phyloP scores from a whole-genome alignment of 768 basidiomycete genomes.

The Mrakia hoshinonis region DNA sequence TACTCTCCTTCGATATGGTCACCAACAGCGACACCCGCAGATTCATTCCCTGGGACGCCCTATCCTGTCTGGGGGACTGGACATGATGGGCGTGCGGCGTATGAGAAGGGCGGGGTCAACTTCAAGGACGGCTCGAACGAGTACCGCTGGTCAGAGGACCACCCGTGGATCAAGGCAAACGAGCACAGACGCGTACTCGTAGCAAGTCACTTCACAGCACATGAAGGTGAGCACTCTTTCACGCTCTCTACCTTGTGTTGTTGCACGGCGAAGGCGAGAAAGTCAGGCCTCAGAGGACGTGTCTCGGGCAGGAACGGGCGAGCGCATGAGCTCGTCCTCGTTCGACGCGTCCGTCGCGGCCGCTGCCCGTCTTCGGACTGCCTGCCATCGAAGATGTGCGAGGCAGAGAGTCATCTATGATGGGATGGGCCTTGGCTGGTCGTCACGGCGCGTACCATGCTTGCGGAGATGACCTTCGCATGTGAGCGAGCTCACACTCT shows the following conservation, averaged over 20 bases:
- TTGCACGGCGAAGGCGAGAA: no score
- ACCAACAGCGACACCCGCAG: neutral
- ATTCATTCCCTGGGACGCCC: neutral
- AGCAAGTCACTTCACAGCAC: constrained; percentile 22
- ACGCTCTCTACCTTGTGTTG: no score
- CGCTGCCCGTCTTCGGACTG: no score
- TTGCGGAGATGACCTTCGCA: no score
- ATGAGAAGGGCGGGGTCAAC: constrained; percentile 2
- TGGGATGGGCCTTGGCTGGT: no score
- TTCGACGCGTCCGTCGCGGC: no score
- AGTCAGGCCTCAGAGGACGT: no score
- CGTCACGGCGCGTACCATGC: no score
- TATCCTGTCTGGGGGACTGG: constrained; percentile 4
- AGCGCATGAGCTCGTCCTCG: no score
- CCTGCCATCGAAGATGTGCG: no score
- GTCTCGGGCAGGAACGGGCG: no score
- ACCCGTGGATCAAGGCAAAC: constrained; percentile 20
- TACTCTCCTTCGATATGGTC: constrained; percentile 3
- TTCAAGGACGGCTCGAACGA: neutral
- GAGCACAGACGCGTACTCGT: constrained; percentile 21
- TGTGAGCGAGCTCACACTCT: neutral
- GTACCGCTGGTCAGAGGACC: constrained; percentile 9
- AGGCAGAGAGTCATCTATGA: no score
- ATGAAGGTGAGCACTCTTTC: constrained; percentile 11
- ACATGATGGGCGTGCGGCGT: neutral